A percentile compares a stretch with the other conserved stretches of the same genome.
These are phyloP conservation scores for Sarocladium kiliense DNA, from an alignment of 2,329 filamentous ascomycete species.

Conservation along the genomic window DNA sequence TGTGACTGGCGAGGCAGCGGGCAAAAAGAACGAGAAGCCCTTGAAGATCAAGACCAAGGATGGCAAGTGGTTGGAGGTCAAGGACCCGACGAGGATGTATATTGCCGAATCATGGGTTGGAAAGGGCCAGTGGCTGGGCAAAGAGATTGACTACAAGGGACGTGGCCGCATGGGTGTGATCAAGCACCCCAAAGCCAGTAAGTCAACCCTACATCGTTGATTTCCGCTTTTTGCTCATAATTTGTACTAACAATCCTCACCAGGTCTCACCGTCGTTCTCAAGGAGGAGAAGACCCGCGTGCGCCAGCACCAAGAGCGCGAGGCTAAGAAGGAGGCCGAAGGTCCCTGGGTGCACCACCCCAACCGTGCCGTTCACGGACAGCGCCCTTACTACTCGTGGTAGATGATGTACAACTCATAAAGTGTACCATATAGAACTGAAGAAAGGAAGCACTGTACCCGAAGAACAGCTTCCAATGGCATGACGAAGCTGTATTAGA, in stretches of 20 bases:
- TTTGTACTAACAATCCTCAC: conserved; percentile 16
- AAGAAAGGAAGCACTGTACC: not conserved
- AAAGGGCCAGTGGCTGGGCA: conserved; percentile 58
- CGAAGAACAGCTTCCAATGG: too few species aligned
- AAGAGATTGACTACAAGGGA: conserved; percentile 65
- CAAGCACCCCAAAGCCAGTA: conserved; percentile 69
- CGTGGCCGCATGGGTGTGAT: conserved; percentile 66
- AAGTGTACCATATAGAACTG: conserved; percentile 1
- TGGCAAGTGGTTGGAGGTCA: conserved; percentile 65
- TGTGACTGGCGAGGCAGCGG: conserved; percentile 32
- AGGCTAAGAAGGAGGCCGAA: conserved; percentile 67
- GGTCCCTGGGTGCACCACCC: conserved; percentile 86
- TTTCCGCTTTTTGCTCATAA: not conserved
- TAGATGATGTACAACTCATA: conserved; percentile 35
- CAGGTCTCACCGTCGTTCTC: conserved; percentile 72
- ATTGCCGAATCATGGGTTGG: conserved; percentile 92
- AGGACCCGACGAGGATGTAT: conserved; percentile 78
- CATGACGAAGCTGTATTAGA: too few species aligned
- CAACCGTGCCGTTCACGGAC: conserved; percentile 75
- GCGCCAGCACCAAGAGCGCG: conserved; percentile 70
- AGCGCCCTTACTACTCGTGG: conserved; percentile 91
- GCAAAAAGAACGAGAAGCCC: conserved; percentile 18
- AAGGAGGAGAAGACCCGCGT: conserved; percentile 93
- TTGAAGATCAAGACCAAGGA: conserved; percentile 66
- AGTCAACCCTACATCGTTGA: conserved; percentile 31